Conservation (phyloP, 306 rosid species). For the Sphenostylis stenocarpa region DNA sequence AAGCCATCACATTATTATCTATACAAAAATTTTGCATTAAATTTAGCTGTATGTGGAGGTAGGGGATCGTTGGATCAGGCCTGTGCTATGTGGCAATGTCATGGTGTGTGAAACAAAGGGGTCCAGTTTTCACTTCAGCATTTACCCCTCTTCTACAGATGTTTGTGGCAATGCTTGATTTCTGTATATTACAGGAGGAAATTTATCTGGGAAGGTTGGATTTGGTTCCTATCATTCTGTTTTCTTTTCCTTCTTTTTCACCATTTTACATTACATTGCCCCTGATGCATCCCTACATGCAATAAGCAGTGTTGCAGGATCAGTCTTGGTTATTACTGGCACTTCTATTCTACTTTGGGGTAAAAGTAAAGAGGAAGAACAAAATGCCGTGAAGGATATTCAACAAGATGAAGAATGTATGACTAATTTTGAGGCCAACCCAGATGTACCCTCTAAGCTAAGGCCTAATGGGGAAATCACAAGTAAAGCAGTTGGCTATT, state of each 20-base stretch:
- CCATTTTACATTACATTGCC: not conserved
- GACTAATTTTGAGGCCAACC: not conserved
- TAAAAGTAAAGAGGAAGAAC: conserved; percentile 55
- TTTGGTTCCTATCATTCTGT: not conserved
- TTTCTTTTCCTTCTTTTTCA: not conserved
- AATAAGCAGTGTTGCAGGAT: conserved; percentile 68
- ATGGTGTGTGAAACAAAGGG: conserved; percentile 85
- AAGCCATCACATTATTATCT: not conserved
- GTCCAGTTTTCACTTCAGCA: conserved; percentile 86
- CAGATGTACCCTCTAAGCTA: not conserved
- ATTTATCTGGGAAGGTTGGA: conserved; percentile 81
- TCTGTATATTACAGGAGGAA: conserved; percentile 63
- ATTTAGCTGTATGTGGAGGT: not conserved
- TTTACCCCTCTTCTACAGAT: conserved; percentile 72
- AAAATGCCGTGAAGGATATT: conserved; percentile 28
- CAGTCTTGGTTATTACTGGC: conserved; percentile 68
- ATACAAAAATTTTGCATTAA: not conserved
- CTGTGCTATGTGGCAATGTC: conserved; percentile 91
- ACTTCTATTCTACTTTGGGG: conserved; percentile 86
- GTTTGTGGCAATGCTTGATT: conserved; percentile 68
- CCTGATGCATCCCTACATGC: conserved; percentile 25
- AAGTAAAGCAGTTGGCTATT: not conserved
- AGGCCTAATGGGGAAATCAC: not conserved
- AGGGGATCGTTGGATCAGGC: conserved; percentile 91
- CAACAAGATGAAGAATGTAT: conserved; percentile 40